Base-by-base conservation (phyloP, 2,329 filamentous ascomycete genomes). In the Colletotrichum theobromicola region DNA sequence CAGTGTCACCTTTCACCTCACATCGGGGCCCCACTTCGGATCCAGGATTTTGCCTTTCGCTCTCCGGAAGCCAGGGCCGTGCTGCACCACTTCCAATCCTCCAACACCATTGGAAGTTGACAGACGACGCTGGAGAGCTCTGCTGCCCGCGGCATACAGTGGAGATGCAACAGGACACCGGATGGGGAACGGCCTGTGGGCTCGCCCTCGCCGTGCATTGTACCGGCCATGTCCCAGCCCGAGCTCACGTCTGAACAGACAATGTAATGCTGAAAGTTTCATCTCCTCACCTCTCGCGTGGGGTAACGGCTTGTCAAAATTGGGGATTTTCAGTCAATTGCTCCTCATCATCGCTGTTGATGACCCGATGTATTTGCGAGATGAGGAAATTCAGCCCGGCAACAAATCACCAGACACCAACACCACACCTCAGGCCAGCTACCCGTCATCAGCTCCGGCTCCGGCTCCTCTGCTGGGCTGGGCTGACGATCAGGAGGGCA, bases 201-300 rank as follows among this genome's bases (percentile, higher is more conserved):
- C n/a, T 58, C 50, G 34, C 37, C n/a, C 30, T 61, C 57, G 30
- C 57, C 18, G 37, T 42, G 32, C 26, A 28, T 34, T 68, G n/a
- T 65, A 65, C 62, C 37, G n/a, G 37, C 34, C 66, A 26, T 65
- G 62, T 65, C 55, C 63, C 63, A 60, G 68, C 35, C 68, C 63
- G 67, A 72, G 63, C 72, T 67, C 57, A 67, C 68, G 28, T 67
- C 69, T 60, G 55, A 63, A 72, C 21, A 67, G 68, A 62, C 69
- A 62, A 34, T 72, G 68, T 55, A 58, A 72, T 62, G 72, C 63
- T 57, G 34, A 67, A 50, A 58, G 61, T 58, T 53, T 26, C 37
- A 35, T n/a, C 65, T 57, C 37, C 57, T 63, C 57, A 70, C 58
- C 9, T 63, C 32, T 34, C 58, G 30, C 58, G 58, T 70, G 67